These are phyloP conservation scores for Apium graveolens DNA, from an alignment of 129 eudicot genomes.

Conservation along the genomic window DNA sequence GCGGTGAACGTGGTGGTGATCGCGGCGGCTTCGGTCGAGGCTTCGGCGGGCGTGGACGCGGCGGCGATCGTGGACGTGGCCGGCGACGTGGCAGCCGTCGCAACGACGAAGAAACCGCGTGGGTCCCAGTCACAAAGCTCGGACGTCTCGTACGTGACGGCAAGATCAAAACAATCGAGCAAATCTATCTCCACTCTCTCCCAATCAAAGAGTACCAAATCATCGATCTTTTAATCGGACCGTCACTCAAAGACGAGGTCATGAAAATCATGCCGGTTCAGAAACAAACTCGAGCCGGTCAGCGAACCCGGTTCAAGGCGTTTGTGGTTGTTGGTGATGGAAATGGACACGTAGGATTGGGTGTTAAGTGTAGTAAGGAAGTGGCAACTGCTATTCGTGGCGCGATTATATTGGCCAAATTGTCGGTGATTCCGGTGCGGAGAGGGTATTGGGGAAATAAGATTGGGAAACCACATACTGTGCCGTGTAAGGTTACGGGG, in stretches of 20 bases:
- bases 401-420: conserved; percentile 41
- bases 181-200: conserved; percentile 43
- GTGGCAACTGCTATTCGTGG: conserved; percentile 61
- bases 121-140: conserved; percentile 74
- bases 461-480: conserved; percentile 53
- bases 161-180: conserved; percentile 41
- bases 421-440: conserved; percentile 50
- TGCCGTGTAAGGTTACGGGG: conserved; percentile 36
- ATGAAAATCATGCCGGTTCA: conserved; percentile 81
- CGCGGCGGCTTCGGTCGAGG: conserved; percentile 20
- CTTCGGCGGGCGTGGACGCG: conserved; percentile 27
- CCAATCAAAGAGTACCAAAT: conserved; percentile 63
- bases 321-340: conserved; percentile 52
- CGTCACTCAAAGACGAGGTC: conserved; percentile 52
- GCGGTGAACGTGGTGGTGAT: no score
- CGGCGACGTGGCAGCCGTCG: conserved; percentile 34
- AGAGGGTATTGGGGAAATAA: conserved; percentile 68
- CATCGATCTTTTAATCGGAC: conserved; percentile 34
- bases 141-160: conserved; percentile 61
- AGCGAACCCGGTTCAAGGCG: conserved; percentile 74
- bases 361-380: conserved; percentile 30
- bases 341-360: conserved; percentile 29
- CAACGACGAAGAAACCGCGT: conserved; percentile 24
- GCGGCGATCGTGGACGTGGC: conserved; percentile 50
- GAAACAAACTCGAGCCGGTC: conserved; percentile 82